Base-by-base conservation (phyloP, 1,284 basidiomycete species). In the Jaminaea rosea region DNA sequence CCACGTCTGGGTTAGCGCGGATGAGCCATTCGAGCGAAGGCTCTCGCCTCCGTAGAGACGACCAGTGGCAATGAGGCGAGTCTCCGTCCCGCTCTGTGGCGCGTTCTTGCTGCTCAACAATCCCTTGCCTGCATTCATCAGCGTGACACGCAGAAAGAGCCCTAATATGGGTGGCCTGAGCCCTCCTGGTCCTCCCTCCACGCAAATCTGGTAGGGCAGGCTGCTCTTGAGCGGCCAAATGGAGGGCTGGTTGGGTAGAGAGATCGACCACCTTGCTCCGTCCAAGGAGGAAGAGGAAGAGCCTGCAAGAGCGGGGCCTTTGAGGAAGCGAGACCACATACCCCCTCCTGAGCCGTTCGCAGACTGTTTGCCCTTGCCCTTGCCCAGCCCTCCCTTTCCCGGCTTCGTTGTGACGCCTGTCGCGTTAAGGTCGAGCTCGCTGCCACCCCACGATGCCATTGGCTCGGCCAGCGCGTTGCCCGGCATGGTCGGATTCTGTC, bases 41-140 rank as follows among this genome's bases (percentile, higher is more conserved):
- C 50, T 31, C 17, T 55, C 53, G 31, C 46, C 42, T 2, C 47
- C 42, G 3, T 52, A 52, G 9, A 56, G 46, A 28, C 42, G 50
- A 5, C 55, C 58, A 13, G 53, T 48, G 5, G 55, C 52, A 1
- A 55, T 53, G 1, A 52, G 49, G n/a, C 59, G 58, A 15, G 45
- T 50, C 26, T 55, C 51, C 8, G 46, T 39, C 34, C 21, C 29
- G 11, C n/a, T 5, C 10, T 19, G 26, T 17, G 17, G 27, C 27
- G 11, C 27, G 3, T 19, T 41, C n/a, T 50, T 37, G 50, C 26
- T 15, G 3, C 37, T 36, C 7, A 51, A 21, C 44, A 50, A 28
- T 50, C 54, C 11, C 21, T 24, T 10, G 34, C 55, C 15, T 27
- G 32, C 7, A 10, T 32, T 32, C 15, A 28, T 26, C 26, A 50